Evolutionary conservation across 2,329 filamentous ascomycete species (phyloP).

Genomic region (Trematosphaeria pertusa): DNA sequence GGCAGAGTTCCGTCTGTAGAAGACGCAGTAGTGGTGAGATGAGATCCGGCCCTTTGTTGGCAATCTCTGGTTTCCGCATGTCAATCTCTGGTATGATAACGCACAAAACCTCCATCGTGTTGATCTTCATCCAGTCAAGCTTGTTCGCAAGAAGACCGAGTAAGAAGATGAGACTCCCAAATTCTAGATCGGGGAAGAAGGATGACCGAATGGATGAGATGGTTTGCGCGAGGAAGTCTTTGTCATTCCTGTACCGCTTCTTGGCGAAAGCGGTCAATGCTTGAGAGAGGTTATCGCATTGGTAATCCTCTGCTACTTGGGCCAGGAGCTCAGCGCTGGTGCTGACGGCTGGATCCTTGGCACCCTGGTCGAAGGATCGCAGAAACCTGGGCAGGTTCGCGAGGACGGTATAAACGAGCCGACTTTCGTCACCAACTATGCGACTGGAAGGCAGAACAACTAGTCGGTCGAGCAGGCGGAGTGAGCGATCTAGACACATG

Average conservation of each 20-base stretch:
- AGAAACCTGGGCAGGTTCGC: conserved; percentile 92
- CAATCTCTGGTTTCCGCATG: conserved; percentile 89
- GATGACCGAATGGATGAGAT: conserved; percentile 76
- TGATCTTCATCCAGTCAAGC: conserved; percentile 86
- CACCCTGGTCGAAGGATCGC: conserved; percentile 73
- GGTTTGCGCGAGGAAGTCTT: conserved; percentile 78
- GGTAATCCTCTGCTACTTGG: conserved; percentile 74
- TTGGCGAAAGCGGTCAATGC: conserved; percentile 75
- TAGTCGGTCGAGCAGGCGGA: conserved; percentile 79
- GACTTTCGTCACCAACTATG: conserved; percentile 81
- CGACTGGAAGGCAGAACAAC: conserved; percentile 79
- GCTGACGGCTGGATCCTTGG: conserved; percentile 56
- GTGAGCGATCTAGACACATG: conserved; percentile 76
- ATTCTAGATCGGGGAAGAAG: conserved; percentile 84
- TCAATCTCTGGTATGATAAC: conserved; percentile 88
- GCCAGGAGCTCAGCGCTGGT: conserved; percentile 74
- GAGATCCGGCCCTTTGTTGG: conserved; percentile 88
- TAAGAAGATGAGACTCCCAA: conserved; percentile 84
- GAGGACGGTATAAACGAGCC: conserved; percentile 83
- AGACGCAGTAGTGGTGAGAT: conserved; percentile 91
- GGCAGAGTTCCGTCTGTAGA: conserved; percentile 91
- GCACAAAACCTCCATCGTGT: conserved; percentile 89
- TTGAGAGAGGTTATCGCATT: conserved; percentile 69
- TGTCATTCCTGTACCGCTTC: conserved; percentile 69
- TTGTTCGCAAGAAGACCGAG: conserved; percentile 92